Evolutionary conservation across 208 protist genomes (phyloP).

Genomic region (Trypanosoma cruzi): DNA sequence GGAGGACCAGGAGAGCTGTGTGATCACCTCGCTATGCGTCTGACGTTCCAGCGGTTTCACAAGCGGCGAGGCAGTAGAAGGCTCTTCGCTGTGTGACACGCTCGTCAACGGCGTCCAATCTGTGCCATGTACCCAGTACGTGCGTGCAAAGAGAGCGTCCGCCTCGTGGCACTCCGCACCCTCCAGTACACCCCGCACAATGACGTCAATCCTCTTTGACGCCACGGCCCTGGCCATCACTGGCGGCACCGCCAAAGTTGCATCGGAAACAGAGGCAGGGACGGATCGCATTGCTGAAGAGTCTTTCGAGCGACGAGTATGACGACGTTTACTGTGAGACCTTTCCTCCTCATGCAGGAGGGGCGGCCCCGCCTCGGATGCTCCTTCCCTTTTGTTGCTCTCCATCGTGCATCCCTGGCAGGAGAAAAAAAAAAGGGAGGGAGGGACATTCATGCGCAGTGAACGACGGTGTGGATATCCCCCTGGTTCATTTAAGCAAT

Average conservation of each 20-base stretch:
- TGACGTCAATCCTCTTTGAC: constrained; percentile 64
- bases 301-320: not conserved
- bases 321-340: not conserved
- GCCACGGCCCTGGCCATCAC: not conserved
- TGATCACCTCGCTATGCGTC: constrained; percentile 80
- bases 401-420: not conserved
- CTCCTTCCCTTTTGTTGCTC: not conserved
- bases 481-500: too few species aligned
- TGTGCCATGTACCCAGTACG: constrained; percentile 78
- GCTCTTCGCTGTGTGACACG: constrained; percentile 4
- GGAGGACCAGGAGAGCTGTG: constrained; percentile 69
- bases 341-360: not conserved
- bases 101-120: constrained; percentile 69
- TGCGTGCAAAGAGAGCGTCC: constrained; percentile 70
- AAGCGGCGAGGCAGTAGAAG: constrained; percentile 8
- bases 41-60: constrained; percentile 54
- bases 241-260: not conserved
- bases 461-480: too few species aligned
- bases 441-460: too few species aligned
- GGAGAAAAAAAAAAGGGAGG: not conserved
- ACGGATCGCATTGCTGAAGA: not conserved
- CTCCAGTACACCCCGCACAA: constrained; percentile 82
- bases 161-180: constrained; percentile 74
- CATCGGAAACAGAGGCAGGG: not conserved
- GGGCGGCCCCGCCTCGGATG: not conserved